Base-by-base conservation (phyloP, 805 yeast species). In the Barnettozyma salicaria region DNA sequence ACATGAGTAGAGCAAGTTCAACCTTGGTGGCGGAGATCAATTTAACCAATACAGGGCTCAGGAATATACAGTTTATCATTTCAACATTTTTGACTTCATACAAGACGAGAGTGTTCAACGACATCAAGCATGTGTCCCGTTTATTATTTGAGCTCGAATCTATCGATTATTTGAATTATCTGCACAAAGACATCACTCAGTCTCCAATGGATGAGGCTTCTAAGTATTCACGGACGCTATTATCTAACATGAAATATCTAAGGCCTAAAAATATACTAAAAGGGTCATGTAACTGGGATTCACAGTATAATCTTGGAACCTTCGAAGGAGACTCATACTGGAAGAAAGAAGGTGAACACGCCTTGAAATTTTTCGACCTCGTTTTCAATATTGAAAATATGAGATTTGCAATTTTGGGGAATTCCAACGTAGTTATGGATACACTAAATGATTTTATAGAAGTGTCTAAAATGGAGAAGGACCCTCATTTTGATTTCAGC, bases 201-300 rank as follows among this genome's bases (percentile, higher is more conserved):
- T 52, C 70, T 1, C 60, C 76, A 1, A 66, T 72, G 63, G 69
- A 68, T 14, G 82, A 76, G 43, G 67, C 71, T 9, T 58, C 74
- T 1, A 51, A 49, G 2, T 48, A 68, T 25, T 61, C 77, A 14
- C 59, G 56, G 28, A 29, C 45, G 0, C 45, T 80, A 32, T 70
- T 73, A 34, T 48, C 51, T 12, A 55, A 70, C 34, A 42, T 70
- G 14, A 37, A 45, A 0, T 27, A 34, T 1, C 27, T 64, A 3
- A 55, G 61, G 0, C 49, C 60, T 2, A 45, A 58, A 22, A 74
- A 72, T 61, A 44, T 76, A 2, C 37, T 77, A 27, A 67, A 63
- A 42, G 73, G 74, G 0, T 42, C 59, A 1, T 58, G 67, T 1
- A 54, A 55, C 44, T 59, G 52, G 53, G 39, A 48, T 14, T 21